phyloP scores from a whole-genome alignment of 768 basidiomycete genomes.

The Agrocybe chaxingu region DNA sequence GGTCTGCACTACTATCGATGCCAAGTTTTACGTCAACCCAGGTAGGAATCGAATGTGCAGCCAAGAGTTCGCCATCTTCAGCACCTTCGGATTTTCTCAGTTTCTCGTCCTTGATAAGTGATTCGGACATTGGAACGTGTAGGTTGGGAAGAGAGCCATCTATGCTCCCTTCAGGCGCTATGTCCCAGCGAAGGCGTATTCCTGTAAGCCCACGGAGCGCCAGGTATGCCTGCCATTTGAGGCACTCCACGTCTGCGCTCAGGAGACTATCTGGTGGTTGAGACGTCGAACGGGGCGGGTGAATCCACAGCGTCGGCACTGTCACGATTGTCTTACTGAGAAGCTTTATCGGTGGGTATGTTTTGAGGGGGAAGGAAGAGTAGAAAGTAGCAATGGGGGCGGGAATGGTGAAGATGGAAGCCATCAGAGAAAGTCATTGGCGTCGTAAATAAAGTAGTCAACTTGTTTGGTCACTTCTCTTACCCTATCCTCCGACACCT shows the following conservation, averaged over 20 bases:
- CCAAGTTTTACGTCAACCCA: constrained; percentile 65
- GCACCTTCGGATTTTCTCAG: constrained; percentile 18
- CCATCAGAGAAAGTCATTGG: constrained; percentile 14
- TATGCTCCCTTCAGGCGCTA: constrained; percentile 65
- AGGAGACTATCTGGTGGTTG: constrained; percentile 33
- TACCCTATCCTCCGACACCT: not conserved
- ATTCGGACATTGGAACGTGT: constrained; percentile 42
- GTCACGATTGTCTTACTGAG: constrained; percentile 21
- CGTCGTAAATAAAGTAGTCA: constrained; percentile 13
- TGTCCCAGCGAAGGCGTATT: constrained; percentile 63
- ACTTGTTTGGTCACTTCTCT: not conserved
- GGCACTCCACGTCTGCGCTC: constrained; percentile 79
- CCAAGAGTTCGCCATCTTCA: constrained; percentile 48
- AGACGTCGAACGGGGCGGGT: constrained; percentile 36
- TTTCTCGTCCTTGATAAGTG: constrained; percentile 20
- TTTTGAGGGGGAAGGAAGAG: constrained; percentile 57
- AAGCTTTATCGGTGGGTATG: constrained; percentile 38
- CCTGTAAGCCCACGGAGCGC: constrained; percentile 57
- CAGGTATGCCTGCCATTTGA: constrained; percentile 88
- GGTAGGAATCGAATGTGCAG: constrained; percentile 64
- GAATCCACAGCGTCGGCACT: constrained; percentile 63
- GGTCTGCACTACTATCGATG: constrained; percentile 30
- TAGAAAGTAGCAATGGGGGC: constrained; percentile 47
- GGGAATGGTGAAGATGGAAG: constrained; percentile 22
- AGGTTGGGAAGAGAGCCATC: constrained; percentile 70